Evolutionary conservation across 176 grass and related monocot genomes (phyloP).

Genomic region (Ananas comosus): DNA sequence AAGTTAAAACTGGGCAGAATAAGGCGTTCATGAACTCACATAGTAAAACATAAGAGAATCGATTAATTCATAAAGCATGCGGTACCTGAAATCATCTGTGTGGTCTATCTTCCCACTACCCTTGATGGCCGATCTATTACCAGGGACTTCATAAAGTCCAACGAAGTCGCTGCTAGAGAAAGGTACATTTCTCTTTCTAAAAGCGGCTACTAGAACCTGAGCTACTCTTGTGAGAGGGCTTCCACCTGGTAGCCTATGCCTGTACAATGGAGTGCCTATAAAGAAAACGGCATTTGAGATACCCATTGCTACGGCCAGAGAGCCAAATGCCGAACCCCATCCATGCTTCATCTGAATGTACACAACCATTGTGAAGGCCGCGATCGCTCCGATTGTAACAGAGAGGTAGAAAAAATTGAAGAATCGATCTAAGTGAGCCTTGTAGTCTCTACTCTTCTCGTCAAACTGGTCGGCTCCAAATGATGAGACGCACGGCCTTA

Average conservation of each 20-base stretch:
- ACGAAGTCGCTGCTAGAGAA: constrained; percentile 44
- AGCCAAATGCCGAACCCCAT: constrained; percentile 75
- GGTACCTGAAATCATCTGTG: constrained; percentile 57
- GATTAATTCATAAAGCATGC: background rate
- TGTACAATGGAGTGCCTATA: constrained; percentile 60
- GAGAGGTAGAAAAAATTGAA: constrained; percentile 94
- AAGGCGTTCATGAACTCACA: background rate
- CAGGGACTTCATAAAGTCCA: constrained; percentile 65
- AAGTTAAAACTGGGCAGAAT: background rate
- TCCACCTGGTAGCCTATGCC: constrained; percentile 59
- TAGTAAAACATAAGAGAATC: background rate
- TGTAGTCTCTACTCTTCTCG: constrained; percentile 44
- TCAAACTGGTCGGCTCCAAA: constrained; percentile 97
- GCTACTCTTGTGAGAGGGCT: constrained; percentile 74
- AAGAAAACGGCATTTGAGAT: constrained; percentile 81
- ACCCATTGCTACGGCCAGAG: constrained; percentile 75
- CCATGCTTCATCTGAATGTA: constrained; percentile 76
- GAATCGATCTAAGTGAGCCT: constrained; percentile 56
- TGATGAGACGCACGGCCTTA: constrained; percentile 79
- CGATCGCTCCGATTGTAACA: constrained; percentile 71
- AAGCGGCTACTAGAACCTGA: constrained; percentile 72
- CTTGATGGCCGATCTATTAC: constrained; percentile 57
- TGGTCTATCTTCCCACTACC: constrained; percentile 90
- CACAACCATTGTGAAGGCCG: constrained; percentile 70
- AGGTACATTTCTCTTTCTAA: constrained; percentile 41